A percentile compares a stretch with the other conserved stretches of the same genome.
These are phyloP conservation scores for Yarrowia yakushimensis DNA, from an alignment of 805 yeast genomes.

Conservation along the genomic window DNA sequence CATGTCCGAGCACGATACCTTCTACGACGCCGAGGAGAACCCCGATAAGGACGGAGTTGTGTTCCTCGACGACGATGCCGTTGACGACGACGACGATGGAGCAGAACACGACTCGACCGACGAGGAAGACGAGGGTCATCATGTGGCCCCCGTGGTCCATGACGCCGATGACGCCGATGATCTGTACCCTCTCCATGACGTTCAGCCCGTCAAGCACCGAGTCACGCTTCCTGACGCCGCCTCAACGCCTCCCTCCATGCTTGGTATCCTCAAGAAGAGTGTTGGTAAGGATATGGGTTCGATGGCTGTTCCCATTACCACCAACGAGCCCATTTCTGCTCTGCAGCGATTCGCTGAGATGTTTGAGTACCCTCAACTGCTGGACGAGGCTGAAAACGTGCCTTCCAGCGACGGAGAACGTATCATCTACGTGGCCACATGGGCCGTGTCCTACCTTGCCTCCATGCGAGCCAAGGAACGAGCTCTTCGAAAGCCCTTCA, in stretches of 20 bases:
- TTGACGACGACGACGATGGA: constrained; percentile 28
- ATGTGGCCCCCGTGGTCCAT: constrained; percentile 14
- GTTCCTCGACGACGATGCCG: constrained; percentile 30
- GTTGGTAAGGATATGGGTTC: constrained; percentile 83
- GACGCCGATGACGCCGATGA: constrained; percentile 30
- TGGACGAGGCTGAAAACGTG: constrained; percentile 57
- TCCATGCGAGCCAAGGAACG: constrained; percentile 71
- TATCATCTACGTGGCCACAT: constrained; percentile 67
- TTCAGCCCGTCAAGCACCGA: constrained; percentile 49
- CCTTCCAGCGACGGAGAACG: constrained; percentile 53
- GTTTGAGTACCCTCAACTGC: constrained; percentile 67
- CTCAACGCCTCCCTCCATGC: constrained; percentile 74
- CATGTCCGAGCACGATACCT: constrained; percentile 30
- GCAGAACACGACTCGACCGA: constrained; percentile 26
- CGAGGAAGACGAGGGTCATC: constrained; percentile 28
- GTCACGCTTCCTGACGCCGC: constrained; percentile 52
- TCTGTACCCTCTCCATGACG: constrained; percentile 65
- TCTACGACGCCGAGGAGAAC: constrained; percentile 30
- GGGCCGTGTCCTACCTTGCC: constrained; percentile 74
- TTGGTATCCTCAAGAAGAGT: constrained; percentile 77
- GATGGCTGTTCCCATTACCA: constrained; percentile 88
- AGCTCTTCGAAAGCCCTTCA: constrained; percentile 83
- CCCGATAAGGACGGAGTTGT: constrained; percentile 30
- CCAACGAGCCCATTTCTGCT: constrained; percentile 86
- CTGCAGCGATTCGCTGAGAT: constrained; percentile 77